A percentile compares a stretch with the other conserved stretches of the same genome.
These are phyloP conservation scores for Tulasnella sp. DNA, from an alignment of 768 basidiomycete genomes.

Conservation along the genomic window DNA sequence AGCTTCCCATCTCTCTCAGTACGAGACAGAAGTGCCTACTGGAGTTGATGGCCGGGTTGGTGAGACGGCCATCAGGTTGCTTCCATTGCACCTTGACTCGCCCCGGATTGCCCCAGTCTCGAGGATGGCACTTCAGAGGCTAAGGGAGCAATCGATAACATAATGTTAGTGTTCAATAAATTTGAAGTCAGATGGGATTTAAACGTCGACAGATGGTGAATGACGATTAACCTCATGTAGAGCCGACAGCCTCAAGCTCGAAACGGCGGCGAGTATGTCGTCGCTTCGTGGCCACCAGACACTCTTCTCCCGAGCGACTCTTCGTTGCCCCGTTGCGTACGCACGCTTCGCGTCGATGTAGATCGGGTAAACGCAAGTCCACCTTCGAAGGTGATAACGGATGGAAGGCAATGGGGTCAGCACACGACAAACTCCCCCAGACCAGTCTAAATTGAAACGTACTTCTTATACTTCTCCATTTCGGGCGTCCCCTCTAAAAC, in stretches of 20 bases:
- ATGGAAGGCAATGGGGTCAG: background rate
- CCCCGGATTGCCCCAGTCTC: slow-evolving; percentile 98
- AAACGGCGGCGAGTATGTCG: slow-evolving; percentile 80
- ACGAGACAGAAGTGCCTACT: slow-evolving; percentile 38
- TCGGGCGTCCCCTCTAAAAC: slow-evolving; percentile 29
- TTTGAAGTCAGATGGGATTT: background rate
- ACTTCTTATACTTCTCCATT: slow-evolving; percentile 78
- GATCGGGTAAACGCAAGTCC: slow-evolving; percentile 94
- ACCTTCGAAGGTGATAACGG: slow-evolving; percentile 37
- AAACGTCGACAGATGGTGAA: background rate
- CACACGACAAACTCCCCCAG: background rate
- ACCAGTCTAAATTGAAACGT: slow-evolving; percentile 22
- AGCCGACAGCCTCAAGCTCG: slow-evolving; percentile 60
- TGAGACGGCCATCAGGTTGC: slow-evolving; percentile 49
- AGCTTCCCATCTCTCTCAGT: background rate
- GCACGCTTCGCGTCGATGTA: slow-evolving; percentile 94
- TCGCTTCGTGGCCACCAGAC: slow-evolving; percentile 94
- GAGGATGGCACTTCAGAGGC: slow-evolving; percentile 72
- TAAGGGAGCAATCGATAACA: slow-evolving; percentile 12
- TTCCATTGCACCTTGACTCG: slow-evolving; percentile 90
- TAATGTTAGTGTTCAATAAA: background rate
- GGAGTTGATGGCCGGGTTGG: slow-evolving; percentile 59
- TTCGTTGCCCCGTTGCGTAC: slow-evolving; percentile 69
- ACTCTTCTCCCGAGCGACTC: slow-evolving; percentile 65
- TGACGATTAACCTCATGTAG: slow-evolving; percentile 60